phyloP scores from a whole-genome alignment of 2,329 filamentous ascomycete genomes.

The Beauveria caledonica region DNA sequence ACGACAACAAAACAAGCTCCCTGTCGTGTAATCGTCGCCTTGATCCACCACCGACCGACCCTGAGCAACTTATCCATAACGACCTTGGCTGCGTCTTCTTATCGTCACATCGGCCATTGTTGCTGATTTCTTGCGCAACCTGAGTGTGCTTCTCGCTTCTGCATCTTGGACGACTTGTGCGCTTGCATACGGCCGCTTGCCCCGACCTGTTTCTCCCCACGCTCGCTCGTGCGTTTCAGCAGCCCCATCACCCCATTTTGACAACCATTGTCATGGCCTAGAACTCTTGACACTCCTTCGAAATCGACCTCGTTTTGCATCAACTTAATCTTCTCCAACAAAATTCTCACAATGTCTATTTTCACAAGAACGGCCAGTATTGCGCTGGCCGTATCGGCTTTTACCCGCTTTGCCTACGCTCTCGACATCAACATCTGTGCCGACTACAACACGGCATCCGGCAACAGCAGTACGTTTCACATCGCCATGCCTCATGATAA shows the following conservation, averaged over 20 bases:
- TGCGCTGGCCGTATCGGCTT: conserved; percentile 19
- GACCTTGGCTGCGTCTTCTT: background rate
- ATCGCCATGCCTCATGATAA: background rate
- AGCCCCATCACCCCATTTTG: background rate
- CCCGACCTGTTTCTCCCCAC: background rate
- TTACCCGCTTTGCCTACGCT: conserved; percentile 18
- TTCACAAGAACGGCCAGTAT: conserved; percentile 16
- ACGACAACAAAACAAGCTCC: conserved; percentile 6
- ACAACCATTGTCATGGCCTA: conserved; percentile 2
- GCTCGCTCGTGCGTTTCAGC: background rate
- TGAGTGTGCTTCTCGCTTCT: background rate
- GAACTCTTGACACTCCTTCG: background rate
- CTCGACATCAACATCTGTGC: conserved; percentile 27
- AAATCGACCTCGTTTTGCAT: background rate
- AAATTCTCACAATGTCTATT: conserved; percentile 16
- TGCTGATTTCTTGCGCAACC: background rate
- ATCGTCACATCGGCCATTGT: background rate
- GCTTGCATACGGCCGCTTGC: background rate
- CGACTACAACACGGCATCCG: conserved; percentile 28
- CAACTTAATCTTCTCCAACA: background rate
- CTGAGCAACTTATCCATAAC: background rate
- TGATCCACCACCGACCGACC: background rate
- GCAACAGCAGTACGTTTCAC: conserved; percentile 23
- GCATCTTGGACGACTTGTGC: background rate
- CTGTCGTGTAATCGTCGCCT: background rate